These are phyloP conservation scores for Gentiana dahurica DNA, from an alignment of 257 asterid genomes.

Conservation along the genomic window DNA sequence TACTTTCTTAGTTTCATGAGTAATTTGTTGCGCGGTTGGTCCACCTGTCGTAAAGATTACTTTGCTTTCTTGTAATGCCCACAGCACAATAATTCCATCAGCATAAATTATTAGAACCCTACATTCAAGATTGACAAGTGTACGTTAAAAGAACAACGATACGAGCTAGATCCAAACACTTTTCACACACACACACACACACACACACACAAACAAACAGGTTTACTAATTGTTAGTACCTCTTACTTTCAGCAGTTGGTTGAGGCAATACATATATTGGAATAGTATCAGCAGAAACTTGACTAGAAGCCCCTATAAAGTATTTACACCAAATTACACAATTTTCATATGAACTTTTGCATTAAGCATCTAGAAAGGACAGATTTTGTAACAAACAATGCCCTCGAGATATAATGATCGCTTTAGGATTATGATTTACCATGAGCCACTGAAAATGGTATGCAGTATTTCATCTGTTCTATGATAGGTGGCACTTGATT, in stretches of 20 bases:
- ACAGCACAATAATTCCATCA: slow-evolving; percentile 58
- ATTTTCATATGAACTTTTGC: not conserved
- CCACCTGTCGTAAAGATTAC: slow-evolving; percentile 38
- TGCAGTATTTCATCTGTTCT: slow-evolving; percentile 62
- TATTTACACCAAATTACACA: slow-evolving; percentile 6
- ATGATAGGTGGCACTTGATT: slow-evolving; percentile 30
- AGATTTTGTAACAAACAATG: not conserved
- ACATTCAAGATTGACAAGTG: slow-evolving; percentile 10
- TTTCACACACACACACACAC: not conserved
- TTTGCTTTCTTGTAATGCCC: slow-evolving; percentile 78
- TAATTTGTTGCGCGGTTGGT: slow-evolving; percentile 28
- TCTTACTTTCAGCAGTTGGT: slow-evolving; percentile 69
- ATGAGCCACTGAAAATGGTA: slow-evolving; percentile 65
- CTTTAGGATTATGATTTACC: slow-evolving; percentile 29
- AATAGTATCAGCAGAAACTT: slow-evolving; percentile 35
- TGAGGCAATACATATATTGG: slow-evolving; percentile 61
- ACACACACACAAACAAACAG: not conserved
- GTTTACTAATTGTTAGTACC: slow-evolving; percentile 30
- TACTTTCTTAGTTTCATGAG: slow-evolving; percentile 62
- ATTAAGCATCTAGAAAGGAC: not conserved
- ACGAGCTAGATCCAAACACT: not conserved
- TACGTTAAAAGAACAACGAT: not conserved
- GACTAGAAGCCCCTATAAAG: slow-evolving; percentile 39
- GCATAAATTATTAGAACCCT: slow-evolving; percentile 61
- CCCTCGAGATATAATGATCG: not conserved